Evolutionary conservation across 1,284 basidiomycete genomes (phyloP).

Genomic region (Exobasidium cylindrosporum): DNA sequence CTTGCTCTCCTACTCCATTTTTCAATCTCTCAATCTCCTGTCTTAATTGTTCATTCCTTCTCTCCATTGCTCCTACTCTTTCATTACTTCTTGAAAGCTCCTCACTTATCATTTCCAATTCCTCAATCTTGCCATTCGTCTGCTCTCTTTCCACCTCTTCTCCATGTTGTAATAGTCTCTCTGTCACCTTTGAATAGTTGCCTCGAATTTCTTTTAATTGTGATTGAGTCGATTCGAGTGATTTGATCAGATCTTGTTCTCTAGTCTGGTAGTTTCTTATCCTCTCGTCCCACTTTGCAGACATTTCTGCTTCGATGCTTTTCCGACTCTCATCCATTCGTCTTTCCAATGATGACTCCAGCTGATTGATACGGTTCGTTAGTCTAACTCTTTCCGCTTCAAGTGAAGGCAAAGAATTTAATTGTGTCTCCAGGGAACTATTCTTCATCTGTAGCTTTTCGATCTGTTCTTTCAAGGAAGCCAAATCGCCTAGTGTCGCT

Average conservation of each 20-base stretch:
- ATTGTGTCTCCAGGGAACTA: slow-evolving; percentile 5
- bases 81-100: slow-evolving; percentile 90
- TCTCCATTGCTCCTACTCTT: slow-evolving; percentile 83
- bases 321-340: slow-evolving; percentile 77
- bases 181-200: slow-evolving; percentile 86
- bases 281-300: slow-evolving; percentile 92
- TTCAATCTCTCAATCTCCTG: slow-evolving; percentile 75
- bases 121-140: slow-evolving; percentile 20
- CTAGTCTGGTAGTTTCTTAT: slow-evolving; percentile 91
- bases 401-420: background rate
- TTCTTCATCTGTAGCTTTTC: slow-evolving; percentile 23
- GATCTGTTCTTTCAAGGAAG: slow-evolving; percentile 23
- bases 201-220: slow-evolving; percentile 84
- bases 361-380: slow-evolving; percentile 21
- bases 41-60: slow-evolving; percentile 85
- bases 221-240: slow-evolving; percentile 75
- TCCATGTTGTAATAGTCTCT: slow-evolving; percentile 80
- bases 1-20: slow-evolving; percentile 20
- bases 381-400: slow-evolving; percentile 16
- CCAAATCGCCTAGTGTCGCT: slow-evolving; percentile 28
- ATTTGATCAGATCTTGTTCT: slow-evolving; percentile 84
- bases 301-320: slow-evolving; percentile 89
- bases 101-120: slow-evolving; percentile 76
- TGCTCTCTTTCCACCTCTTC: slow-evolving; percentile 56
- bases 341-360: slow-evolving; percentile 72